Conservation (phyloP, 1,139 yeast species). For the Arxiozyma slooffiae region DNA sequence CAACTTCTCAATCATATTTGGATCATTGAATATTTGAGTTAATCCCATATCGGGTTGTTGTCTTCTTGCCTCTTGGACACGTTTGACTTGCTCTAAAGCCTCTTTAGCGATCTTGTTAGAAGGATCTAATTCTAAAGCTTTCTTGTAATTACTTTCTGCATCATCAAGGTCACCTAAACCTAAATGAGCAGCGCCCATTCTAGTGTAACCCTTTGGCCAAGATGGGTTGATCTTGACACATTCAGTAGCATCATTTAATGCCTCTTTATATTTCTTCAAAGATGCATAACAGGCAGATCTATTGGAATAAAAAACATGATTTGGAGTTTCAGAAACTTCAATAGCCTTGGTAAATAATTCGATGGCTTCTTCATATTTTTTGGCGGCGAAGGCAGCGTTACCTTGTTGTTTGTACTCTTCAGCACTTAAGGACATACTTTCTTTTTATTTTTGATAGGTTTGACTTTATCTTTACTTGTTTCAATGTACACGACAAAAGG, state of each 20-base stretch:
- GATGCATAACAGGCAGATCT: slow-evolving; percentile 92
- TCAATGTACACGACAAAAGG: not conserved
- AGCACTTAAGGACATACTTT: slow-evolving; percentile 35
- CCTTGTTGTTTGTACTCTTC: slow-evolving; percentile 77
- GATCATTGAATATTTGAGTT: slow-evolving; percentile 71
- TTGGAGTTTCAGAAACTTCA: slow-evolving; percentile 68
- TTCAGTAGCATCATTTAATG: slow-evolving; percentile 73
- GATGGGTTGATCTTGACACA: slow-evolving; percentile 68
- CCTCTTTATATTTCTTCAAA: slow-evolving; percentile 58
- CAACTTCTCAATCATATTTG: slow-evolving; percentile 65
- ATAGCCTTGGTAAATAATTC: slow-evolving; percentile 80
- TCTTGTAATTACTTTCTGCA: slow-evolving; percentile 59
- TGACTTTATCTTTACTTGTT: not conserved
- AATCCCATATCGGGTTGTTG: slow-evolving; percentile 63
- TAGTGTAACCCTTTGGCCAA: slow-evolving; percentile 93
- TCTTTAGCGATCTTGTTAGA: slow-evolving; percentile 77
- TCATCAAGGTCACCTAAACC: slow-evolving; percentile 73
- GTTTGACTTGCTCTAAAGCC: slow-evolving; percentile 59
- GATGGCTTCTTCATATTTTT: slow-evolving; percentile 72
- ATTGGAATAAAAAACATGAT: slow-evolving; percentile 85
- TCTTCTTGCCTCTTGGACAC: slow-evolving; percentile 26
- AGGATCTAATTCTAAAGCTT: slow-evolving; percentile 77
- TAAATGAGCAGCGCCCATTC: slow-evolving; percentile 87
- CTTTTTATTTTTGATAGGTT: not conserved
- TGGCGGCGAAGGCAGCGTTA: slow-evolving; percentile 82